A percentile compares a stretch with the other conserved stretches of the same genome.
Evolutionary conservation across 2,329 filamentous ascomycete genomes (phyloP).

Genomic region (Periconia sp.): DNA sequence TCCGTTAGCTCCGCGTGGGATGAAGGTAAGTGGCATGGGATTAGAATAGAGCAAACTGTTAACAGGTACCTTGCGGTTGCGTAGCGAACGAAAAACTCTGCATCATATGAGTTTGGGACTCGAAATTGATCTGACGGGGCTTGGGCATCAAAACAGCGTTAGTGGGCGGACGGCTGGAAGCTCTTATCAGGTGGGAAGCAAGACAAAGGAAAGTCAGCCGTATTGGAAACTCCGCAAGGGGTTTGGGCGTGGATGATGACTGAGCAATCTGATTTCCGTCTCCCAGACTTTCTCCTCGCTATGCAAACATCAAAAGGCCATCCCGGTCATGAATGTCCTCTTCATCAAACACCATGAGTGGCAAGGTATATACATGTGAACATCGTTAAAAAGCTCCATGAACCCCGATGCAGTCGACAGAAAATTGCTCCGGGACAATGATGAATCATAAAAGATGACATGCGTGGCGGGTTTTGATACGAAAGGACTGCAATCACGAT

Average conservation of each 20-base stretch:
- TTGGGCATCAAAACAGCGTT: constrained; percentile 24
- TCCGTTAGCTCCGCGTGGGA: not conserved
- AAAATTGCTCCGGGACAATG: constrained; percentile 12
- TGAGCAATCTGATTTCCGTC: constrained; percentile 25
- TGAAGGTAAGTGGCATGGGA: not conserved
- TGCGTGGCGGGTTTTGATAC: constrained; percentile 17
- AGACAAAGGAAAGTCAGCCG: too few species aligned
- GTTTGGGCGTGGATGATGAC: constrained; percentile 9
- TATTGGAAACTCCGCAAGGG: constrained; percentile 6
- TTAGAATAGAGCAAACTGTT: constrained; percentile 1
- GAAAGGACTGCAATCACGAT: constrained; percentile 11
- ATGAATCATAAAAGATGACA: constrained; percentile 11
- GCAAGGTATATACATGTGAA: constrained; percentile 45
- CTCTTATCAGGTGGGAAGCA: constrained; percentile 7
- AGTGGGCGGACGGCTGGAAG: constrained; percentile 14
- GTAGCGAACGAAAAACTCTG: constrained; percentile 10
- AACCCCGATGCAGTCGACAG: constrained; percentile 25
- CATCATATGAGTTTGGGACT: constrained; percentile 18
- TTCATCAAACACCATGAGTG: constrained; percentile 25
- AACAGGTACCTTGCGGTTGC: constrained; percentile 2
- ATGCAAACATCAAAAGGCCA: constrained; percentile 40
- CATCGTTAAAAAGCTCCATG: constrained; percentile 16
- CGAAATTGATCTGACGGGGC: constrained; percentile 20
- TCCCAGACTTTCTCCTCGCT: constrained; percentile 30
- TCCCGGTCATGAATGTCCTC: constrained; percentile 39